Evolutionary conservation across 2,329 filamentous ascomycete genomes (phyloP).

Genomic region (Coniochaeta ligniaria): DNA sequence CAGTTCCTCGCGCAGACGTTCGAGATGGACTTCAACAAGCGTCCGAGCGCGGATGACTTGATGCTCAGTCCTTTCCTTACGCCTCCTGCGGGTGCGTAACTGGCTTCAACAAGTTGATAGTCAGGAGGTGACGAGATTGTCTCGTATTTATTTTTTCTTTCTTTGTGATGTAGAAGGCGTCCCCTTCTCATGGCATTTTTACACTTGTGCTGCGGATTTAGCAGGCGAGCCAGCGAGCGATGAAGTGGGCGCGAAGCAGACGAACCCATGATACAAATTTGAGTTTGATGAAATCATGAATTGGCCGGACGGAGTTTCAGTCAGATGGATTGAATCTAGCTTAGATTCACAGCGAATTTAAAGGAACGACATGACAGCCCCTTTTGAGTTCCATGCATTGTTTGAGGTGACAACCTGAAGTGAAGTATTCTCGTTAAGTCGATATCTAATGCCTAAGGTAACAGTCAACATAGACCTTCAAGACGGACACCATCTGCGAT

Average conservation of each 20-base stretch:
- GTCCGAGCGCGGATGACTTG: constrained; percentile 87
- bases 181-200: neutral
- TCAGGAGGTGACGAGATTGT: neutral
- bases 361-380: neutral
- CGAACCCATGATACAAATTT: neutral
- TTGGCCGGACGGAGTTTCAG: neutral
- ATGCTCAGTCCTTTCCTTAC: constrained; percentile 76
- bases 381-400: neutral
- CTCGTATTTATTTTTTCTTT: neutral
- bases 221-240: neutral
- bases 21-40: constrained; percentile 88
- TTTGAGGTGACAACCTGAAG: neutral
- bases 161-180: neutral
- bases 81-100: constrained; percentile 44
- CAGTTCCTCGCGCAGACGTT: constrained; percentile 84
- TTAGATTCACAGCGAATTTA: neutral
- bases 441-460: neutral
- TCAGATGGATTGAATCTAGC: neutral
- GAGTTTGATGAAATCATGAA: neutral
- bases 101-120: neutral
- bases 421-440: neutral
- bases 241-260: neutral
- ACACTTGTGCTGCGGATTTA: neutral
- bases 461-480: neutral
- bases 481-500: neutral